Evolutionary conservation across 2,329 filamentous ascomycete species (phyloP).

Genomic region (Botrytis tulipae): DNA sequence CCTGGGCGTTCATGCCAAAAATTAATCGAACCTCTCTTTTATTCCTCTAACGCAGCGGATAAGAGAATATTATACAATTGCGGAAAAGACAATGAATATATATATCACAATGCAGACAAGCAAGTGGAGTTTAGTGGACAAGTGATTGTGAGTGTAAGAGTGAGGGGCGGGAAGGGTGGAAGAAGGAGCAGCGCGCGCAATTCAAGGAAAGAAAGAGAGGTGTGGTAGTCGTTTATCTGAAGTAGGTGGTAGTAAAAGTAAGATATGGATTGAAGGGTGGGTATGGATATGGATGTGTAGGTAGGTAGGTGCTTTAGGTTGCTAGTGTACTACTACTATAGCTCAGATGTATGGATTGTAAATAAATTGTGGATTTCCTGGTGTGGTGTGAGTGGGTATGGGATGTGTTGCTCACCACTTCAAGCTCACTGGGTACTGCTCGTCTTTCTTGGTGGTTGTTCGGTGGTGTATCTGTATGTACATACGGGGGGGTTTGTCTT

Average conservation of each 20-base stretch:
- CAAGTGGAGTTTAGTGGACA: conserved; percentile 1
- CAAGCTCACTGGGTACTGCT: conserved; percentile 1
- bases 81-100: conserved; percentile 17
- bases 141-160: conserved; percentile 1
- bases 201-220: conserved; percentile 14
- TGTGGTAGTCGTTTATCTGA: conserved; percentile 14
- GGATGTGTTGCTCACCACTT: conserved; percentile 5
- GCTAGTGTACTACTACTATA: conserved; percentile 20
- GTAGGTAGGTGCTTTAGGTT: conserved; percentile 28
- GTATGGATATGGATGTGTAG: conserved; percentile 10
- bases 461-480: conserved; percentile 9
- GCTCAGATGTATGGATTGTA: conserved; percentile 4
- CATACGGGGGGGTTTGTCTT: conserved; percentile 4
- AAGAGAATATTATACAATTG: conserved; percentile 6
- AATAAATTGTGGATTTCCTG: conserved; percentile 23
- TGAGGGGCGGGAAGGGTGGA: conserved; percentile 17
- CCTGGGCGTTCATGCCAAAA: conserved; percentile 18
- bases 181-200: conserved; percentile 16
- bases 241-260: conserved; percentile 15
- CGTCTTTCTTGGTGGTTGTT: conserved; percentile 1
- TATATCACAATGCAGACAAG: conserved; percentile 16
- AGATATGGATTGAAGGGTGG: conserved; percentile 19
- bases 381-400: conserved; percentile 9
- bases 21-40: background rate
- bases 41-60: background rate